Conservation (phyloP, 1,139 yeast genomes). For the Yamadazyma friedrichii region DNA sequence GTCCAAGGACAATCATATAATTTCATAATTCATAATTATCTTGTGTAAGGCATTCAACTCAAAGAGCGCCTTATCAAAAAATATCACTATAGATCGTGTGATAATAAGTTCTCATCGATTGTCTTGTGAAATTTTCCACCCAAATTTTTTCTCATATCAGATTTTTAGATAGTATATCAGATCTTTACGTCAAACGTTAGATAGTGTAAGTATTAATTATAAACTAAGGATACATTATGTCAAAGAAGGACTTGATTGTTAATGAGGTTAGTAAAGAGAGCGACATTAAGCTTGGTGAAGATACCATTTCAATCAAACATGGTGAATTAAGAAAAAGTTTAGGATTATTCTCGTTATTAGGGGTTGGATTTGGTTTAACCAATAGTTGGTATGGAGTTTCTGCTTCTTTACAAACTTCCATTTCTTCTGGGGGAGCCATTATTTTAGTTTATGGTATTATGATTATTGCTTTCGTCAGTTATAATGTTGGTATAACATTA, state of each 20-base stretch:
- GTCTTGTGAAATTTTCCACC: constrained; percentile 1
- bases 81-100: background rate
- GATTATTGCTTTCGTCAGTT: constrained; percentile 51
- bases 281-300: constrained; percentile 1
- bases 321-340: constrained; percentile 49
- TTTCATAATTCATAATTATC: no score
- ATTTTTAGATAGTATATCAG: no score
- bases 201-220: no score
- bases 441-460: constrained; percentile 66
- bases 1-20: no score
- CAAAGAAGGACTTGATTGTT: background rate
- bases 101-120: background rate
- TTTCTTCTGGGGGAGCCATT: constrained; percentile 67
- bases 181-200: no score
- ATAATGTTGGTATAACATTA: constrained; percentile 38
- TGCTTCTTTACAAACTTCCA: constrained; percentile 62
- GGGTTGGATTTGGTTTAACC: constrained; percentile 69
- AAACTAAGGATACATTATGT: background rate
- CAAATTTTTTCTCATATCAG: background rate
- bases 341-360: constrained; percentile 54
- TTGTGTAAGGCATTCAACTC: no score
- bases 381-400: constrained; percentile 73
- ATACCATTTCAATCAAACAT: constrained; percentile 8
- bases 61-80: no score
- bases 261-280: background rate